Evolutionary conservation across 192 early-diverging fungal genomes (phyloP), one percentile per base, ranked within the genome.

Genomic region (Podila minutissima): DNA sequence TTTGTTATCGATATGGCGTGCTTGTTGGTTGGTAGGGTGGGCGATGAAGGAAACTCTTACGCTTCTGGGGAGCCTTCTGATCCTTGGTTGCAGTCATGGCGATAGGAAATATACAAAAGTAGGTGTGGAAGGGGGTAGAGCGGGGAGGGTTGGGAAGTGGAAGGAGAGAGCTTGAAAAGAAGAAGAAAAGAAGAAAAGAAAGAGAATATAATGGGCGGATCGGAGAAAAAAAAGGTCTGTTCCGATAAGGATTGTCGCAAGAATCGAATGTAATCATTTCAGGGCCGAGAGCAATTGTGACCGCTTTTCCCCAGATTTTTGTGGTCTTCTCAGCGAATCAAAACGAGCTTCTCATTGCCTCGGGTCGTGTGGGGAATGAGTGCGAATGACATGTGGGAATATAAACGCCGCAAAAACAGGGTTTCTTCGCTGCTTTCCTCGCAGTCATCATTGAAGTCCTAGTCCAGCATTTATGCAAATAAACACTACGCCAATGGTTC

Each of bases 61-160:
- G 75, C 75, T 78, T 78, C 19, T 32, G 75, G 51, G 75, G 55
- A 50, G 70, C 64, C 24, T 66, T 66, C 38, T 66, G 64, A 53
- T 61, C 59, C 59, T 70, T 71, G 64, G 66, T 33, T 22, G 75
- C 64, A 32, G 75, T 41, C 68, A 71, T 71, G 38, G 55, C 65
- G 73, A 41, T 0, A 26, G 50, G 33, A 38, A 53, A 33, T 28
- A 46, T 24, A 63, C 53, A 55, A 17, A 22, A 0, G 53, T 51
- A 2, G 46, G 64, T 28, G 37, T 46, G 41, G 41, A 46, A 31
- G 58, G 46, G 32, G 31, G n/a, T 11, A 29, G 53, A 53, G 65
- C 48, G 37, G 59, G 62, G 12, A 37, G 64, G 53, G 73, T 64
- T 28, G 46, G 32, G 62, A 58, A 33, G 28, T 64, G 32, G 32